Percentiles rank a stretch among this genome's conserved stretches.
phyloP scores from a whole-genome alignment of 2,329 filamentous ascomycete genomes.

The Epicoccum sorghinum region DNA sequence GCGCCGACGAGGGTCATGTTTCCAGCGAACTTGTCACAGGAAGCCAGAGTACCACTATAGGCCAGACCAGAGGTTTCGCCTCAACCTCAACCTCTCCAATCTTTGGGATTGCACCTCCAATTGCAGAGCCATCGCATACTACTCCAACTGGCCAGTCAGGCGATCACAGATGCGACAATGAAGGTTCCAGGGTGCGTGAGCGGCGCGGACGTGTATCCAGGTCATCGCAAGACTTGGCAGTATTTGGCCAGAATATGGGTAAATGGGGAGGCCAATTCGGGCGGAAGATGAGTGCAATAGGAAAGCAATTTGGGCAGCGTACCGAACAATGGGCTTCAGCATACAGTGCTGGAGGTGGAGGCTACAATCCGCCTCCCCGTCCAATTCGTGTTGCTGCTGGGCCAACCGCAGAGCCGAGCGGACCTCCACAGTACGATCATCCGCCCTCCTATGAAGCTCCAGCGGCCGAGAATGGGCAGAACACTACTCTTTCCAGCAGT shows the following conservation, averaged over 20 bases:
- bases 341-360: not conserved
- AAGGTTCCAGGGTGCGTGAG: no score
- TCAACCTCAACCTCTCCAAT: no score
- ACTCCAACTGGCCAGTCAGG: no score
- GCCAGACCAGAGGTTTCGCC: conserved; percentile 15
- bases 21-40: conserved; percentile 29
- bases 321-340: conserved; percentile 6
- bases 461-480: not conserved
- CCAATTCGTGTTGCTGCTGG: conserved; percentile 2
- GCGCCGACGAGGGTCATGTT: conserved; percentile 24
- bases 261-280: conserved; percentile 17
- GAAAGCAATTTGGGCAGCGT: conserved; percentile 22
- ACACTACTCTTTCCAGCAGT: no score
- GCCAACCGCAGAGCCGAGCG: conserved; percentile 9
- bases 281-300: conserved; percentile 29
- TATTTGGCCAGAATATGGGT: not conserved
- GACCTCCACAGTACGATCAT: conserved; percentile 16
- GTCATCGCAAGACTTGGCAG: no score
- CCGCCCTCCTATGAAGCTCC: conserved; percentile 22
- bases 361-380: not conserved
- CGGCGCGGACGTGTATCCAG: no score
- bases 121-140: no score
- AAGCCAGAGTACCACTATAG: conserved; percentile 29
- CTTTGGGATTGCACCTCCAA: no score
- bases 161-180: no score